Percentiles rank a stretch among this genome's conserved stretches.
These are phyloP conservation scores for Gossypium longicalyx DNA, from an alignment of 345 rosid genomes.

Conservation along the genomic window DNA sequence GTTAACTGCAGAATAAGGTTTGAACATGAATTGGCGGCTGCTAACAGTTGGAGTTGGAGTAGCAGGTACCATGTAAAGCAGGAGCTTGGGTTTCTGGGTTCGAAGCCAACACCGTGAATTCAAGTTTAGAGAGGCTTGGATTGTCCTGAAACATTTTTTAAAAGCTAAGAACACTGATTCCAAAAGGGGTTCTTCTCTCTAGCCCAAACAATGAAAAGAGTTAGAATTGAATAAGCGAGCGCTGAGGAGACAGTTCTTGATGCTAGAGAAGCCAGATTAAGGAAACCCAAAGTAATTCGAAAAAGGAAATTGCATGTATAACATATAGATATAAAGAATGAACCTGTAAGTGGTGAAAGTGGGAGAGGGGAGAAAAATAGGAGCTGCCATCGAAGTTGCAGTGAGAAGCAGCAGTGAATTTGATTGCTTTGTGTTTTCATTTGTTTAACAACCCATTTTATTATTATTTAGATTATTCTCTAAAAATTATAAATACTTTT, in stretches of 20 bases:
- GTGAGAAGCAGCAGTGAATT: not conserved
- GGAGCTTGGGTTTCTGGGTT: slow-evolving; percentile 25
- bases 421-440: not conserved
- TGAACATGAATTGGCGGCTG: slow-evolving; percentile 23
- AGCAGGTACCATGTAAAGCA: slow-evolving; percentile 33
- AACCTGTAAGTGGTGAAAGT: slow-evolving; percentile 5
- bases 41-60: slow-evolving; percentile 7
- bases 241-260: not conserved
- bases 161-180: not conserved
- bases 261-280: not conserved
- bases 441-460: not conserved
- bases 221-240: not conserved
- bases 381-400: slow-evolving; percentile 12
- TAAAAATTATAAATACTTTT: too few relatives aligned
- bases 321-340: not conserved
- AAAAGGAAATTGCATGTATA: not conserved
- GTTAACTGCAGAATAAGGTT: slow-evolving; percentile 29
- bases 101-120: not conserved
- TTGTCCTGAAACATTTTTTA: not conserved
- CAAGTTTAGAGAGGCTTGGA: not conserved
- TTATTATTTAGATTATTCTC: too few relatives aligned
- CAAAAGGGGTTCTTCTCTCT: not conserved
- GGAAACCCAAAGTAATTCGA: not conserved
- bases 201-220: not conserved
- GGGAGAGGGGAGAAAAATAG: slow-evolving; percentile 2